Base-by-base conservation (phyloP, 306 rosid species). In the Cyclanthera cordifolia region DNA sequence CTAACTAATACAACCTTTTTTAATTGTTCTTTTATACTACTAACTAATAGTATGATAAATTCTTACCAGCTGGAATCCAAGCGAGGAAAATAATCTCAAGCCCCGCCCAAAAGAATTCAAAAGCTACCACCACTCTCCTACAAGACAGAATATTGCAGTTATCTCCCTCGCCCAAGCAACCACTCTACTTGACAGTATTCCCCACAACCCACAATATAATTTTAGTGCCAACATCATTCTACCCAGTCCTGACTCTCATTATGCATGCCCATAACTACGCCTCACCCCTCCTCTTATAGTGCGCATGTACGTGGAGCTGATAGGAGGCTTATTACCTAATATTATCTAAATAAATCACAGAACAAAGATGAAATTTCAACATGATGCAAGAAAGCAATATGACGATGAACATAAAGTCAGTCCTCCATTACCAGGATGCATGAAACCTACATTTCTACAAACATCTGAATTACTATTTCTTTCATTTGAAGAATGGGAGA, bases 401-500 rank as follows among this genome's bases (percentile, higher is more conserved):
- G 54, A 23, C 8, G 8, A 66, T 13, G 55, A 66, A 66, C 54
- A 46, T 46, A 45, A 66, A 46, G 59, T 50, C 72, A n/a, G 47
- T 51, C 72, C 72, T 50, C 45, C 27, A 68, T 68, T 68, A 71
- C 65, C 68, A 71, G 32, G 53, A 69, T 53, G 41, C 58, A 25
- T 46, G 78, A 37, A 61, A 78, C 81, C n/a, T 80, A 85, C 89
- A 71, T 82, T 77, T 52, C 76, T 79, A 77, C 64, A 87, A 57
- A 80, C 75, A 78, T 37, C 76, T 56, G 80, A 59, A 69, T 67
- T 47, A 58, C 27, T 66, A 64, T 65, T 74, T 48, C 83, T 71
- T 65, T 75, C 86, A 79, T 72, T 80, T 60, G 84, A 76, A 84
- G 88, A 77, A 75, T 79, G 76, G 67, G 84, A 70, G 61, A 79